Base-by-base conservation (phyloP, 805 yeast genomes). In the Yamadazyma sp. region DNA sequence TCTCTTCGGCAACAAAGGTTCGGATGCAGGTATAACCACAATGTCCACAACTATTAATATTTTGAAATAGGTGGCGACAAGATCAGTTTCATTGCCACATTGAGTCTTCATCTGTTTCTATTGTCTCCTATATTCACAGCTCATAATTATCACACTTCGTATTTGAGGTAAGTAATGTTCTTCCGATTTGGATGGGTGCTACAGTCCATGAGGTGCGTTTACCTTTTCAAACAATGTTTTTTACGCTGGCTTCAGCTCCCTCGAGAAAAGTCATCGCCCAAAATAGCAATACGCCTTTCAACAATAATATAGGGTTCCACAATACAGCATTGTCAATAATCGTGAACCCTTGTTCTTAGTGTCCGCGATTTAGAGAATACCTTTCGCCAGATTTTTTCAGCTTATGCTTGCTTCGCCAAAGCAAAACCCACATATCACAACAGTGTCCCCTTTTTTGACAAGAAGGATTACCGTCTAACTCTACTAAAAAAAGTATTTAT, bases 211-310 rank as follows among this genome's bases (percentile, higher is more conserved):
- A n/a, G n/a, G 24, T 5, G 5, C 32, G 21, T 17, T 23, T 17
- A 29, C 15, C 18, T 29, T 14, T 17, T 24, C n/a, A n/a, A n/a
- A n/a, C n/a, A n/a, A n/a, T n/a, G n/a, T n/a, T n/a, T n/a, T n/a
- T n/a, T n/a, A n/a, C n/a, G n/a, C n/a, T n/a, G n/a, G n/a, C n/a
- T n/a, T n/a, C n/a, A n/a, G n/a, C n/a, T n/a, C n/a, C 18, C 32
- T 29, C n/a, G 24, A 29, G 32, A 14, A 19, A 24, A n/a, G 24
- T 24, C 32, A 19, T 23, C 23, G 6, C 32, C 32, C 22, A 18
- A 29, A 18, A 24, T 24, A 29, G 32, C n/a, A 29, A 29, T 17
- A 10, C 32, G 32, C 32, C 24, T n/a, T 15, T 16, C 20, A 18
- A 29, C 23, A 29, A 29, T 29, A 13, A 13, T 18, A 11, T 15